phyloP scores from a whole-genome alignment of 2,329 filamentous ascomycete species.

The Aspergillus latus region DNA sequence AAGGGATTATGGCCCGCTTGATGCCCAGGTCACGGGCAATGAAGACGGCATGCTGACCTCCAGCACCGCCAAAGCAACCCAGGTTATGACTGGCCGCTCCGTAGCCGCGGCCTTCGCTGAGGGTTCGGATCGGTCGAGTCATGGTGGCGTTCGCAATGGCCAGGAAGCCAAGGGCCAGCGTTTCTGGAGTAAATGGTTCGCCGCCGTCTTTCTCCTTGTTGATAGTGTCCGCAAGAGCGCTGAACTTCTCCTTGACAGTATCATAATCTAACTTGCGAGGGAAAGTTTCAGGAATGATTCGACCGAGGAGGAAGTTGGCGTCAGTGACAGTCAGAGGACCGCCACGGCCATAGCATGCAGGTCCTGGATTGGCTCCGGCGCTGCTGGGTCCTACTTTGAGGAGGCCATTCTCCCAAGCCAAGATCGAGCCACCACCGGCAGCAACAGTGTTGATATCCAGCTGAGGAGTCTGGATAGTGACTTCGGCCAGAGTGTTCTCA shows the following conservation, averaged over 20 bases:
- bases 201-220: constrained; percentile 50
- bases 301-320: constrained; percentile 82
- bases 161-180: constrained; percentile 81
- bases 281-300: constrained; percentile 87
- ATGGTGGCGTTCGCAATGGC: constrained; percentile 89
- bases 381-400: constrained; percentile 93
- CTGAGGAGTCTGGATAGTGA: constrained; percentile 87
- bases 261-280: constrained; percentile 77
- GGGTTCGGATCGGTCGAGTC: constrained; percentile 71
- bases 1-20: constrained; percentile 76
- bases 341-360: constrained; percentile 88
- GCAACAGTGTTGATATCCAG: constrained; percentile 94
- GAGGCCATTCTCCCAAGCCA: constrained; percentile 84
- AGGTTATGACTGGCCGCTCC: constrained; percentile 82
- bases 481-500: constrained; percentile 86
- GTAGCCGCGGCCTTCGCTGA: constrained; percentile 86
- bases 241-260: constrained; percentile 58
- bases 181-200: not conserved
- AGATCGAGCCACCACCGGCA: constrained; percentile 67
- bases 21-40: constrained; percentile 83
- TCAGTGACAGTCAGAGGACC: constrained; percentile 90
- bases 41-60: constrained; percentile 85
- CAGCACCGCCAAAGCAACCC: constrained; percentile 85
- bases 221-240: not conserved
- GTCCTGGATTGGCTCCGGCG: constrained; percentile 85